phyloP scores from a whole-genome alignment of 148 eudicot genomes.

The Chenopodium formosanum region DNA sequence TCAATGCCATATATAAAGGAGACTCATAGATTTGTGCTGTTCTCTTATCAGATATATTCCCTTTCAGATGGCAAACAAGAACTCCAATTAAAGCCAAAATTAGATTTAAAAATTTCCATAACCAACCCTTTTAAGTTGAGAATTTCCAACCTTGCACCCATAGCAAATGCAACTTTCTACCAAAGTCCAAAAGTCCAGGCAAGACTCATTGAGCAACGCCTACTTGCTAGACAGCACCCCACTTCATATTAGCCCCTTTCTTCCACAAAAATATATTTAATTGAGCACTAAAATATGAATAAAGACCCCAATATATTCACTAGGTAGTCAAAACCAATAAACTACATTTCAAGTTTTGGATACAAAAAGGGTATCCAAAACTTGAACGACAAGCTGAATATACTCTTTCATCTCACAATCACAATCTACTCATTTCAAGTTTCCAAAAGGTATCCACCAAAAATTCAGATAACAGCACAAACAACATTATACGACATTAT shows the following conservation, averaged over 20 bases:
- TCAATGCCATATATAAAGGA: not conserved
- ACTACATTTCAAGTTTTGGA: too few relatives aligned
- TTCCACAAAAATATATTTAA: not conserved
- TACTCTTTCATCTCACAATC: not conserved
- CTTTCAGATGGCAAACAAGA: not conserved
- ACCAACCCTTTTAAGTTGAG: not conserved
- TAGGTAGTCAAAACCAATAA: not conserved
- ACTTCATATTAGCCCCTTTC: not conserved
- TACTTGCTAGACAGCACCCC: not conserved
- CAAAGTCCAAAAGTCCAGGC: not conserved
- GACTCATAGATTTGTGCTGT: not conserved
- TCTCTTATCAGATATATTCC: not conserved
- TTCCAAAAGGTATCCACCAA: not conserved
- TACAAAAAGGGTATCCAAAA: not conserved
- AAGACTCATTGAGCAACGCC: not conserved
- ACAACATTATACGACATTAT: not conserved
- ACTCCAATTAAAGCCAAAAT: not conserved
- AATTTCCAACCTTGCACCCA: not conserved
- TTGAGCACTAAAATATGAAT: not conserved
- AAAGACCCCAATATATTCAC: not conserved
- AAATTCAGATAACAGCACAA: not conserved
- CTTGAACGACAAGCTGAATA: not conserved
- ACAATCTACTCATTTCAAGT: constrained; percentile 16
- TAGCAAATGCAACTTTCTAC: not conserved
- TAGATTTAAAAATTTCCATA: not conserved